A percentile compares a stretch with the other conserved stretches of the same genome.
Conservation (phyloP, 306 rosid species). For the Boehmeria nivea region DNA sequence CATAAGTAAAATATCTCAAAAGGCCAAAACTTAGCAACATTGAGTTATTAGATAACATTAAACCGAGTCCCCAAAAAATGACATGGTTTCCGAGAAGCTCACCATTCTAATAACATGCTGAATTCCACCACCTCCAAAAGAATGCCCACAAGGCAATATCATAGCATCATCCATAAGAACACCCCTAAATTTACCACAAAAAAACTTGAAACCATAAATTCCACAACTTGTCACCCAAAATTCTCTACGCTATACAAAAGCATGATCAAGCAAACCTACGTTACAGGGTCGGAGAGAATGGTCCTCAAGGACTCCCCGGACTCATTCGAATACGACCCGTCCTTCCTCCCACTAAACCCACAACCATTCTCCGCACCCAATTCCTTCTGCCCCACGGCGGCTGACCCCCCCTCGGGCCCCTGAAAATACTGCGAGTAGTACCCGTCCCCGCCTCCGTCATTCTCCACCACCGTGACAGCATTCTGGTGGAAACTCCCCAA, state of each 20-base stretch:
- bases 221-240: not conserved
- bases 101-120: slow-evolving; percentile 81
- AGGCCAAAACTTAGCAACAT: not conserved
- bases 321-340: slow-evolving; percentile 46
- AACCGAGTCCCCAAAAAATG: not conserved
- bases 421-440: slow-evolving; percentile 85
- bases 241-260: not conserved
- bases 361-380: slow-evolving; percentile 62
- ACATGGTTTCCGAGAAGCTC: slow-evolving; percentile 43
- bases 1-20: not conserved
- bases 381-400: slow-evolving; percentile 57
- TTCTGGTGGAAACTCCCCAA: slow-evolving; percentile 44
- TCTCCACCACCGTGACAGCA: slow-evolving; percentile 57
- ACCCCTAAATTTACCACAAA: slow-evolving; percentile 50
- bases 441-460: slow-evolving; percentile 68
- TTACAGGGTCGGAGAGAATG: slow-evolving; percentile 82
- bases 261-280: slow-evolving; percentile 47
- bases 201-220: not conserved
- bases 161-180: slow-evolving; percentile 95
- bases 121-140: slow-evolving; percentile 86
- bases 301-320: slow-evolving; percentile 81
- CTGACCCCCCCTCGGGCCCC: slow-evolving; percentile 61
- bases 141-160: slow-evolving; percentile 99
- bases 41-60: not conserved
- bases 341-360: slow-evolving; percentile 84